phyloP scores from a whole-genome alignment of 169 alveolate species.

The Cyclospora cayetanensis region DNA sequence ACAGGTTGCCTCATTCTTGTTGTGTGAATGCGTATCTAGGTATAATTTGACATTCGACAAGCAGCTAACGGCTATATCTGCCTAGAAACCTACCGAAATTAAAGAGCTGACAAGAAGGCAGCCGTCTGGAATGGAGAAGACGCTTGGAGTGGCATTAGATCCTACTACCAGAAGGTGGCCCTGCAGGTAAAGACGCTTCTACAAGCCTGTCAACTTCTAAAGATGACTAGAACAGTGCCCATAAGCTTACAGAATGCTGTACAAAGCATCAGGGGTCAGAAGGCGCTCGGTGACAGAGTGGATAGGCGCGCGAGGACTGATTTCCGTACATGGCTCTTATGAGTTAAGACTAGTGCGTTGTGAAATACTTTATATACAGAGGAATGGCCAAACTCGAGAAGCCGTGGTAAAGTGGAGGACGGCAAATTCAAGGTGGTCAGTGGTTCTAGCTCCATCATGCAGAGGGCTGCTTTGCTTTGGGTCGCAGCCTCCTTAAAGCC shows the following conservation, averaged over 20 bases:
- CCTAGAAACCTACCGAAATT: background rate
- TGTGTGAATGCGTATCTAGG: too few relatives aligned
- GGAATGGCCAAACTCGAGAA: slow-evolving; percentile 1
- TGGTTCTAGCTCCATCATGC: background rate
- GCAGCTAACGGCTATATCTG: too few relatives aligned
- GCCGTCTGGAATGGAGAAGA: slow-evolving; percentile 47
- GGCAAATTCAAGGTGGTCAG: slow-evolving; percentile 15
- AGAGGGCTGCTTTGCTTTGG: background rate
- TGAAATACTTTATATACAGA: background rate
- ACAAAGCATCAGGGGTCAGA: too few relatives aligned
- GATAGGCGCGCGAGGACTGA: too few relatives aligned
- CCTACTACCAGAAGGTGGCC: slow-evolving; percentile 46
- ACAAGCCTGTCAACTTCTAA: too few relatives aligned
- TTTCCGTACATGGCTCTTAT: background rate
- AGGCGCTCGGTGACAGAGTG: too few relatives aligned
- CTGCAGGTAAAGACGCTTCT: background rate
- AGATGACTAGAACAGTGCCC: too few relatives aligned
- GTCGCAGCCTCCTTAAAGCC: background rate
- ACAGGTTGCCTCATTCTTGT: too few relatives aligned
- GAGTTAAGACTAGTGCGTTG: background rate
- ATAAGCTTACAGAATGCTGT: too few relatives aligned
- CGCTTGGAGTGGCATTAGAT: slow-evolving; percentile 5
- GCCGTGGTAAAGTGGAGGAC: slow-evolving; percentile 5
- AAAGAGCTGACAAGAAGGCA: slow-evolving; percentile 44
- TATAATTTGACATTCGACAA: too few relatives aligned